Base-by-base conservation (phyloP, 306 rosid species). In the Prunus mira region DNA sequence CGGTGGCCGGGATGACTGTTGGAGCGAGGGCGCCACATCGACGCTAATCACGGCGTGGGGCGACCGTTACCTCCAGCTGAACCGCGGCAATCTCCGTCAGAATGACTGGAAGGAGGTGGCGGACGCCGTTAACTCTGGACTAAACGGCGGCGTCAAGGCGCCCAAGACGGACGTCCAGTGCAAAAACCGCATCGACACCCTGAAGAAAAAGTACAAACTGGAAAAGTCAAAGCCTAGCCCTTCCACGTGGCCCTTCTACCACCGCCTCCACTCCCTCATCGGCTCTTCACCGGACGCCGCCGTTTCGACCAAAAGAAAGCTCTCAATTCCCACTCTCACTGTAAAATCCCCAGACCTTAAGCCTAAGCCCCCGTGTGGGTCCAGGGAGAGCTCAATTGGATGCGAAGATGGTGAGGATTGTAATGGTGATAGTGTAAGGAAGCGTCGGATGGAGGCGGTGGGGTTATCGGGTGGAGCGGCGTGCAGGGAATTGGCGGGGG, bases 71-170 rank as follows among this genome's bases (percentile, higher is more conserved):
- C 58, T 84, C 71, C 85, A 61, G 19, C 76, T 84, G 41, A 82
- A 82, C 80, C 84, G 87, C 22, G 85, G 91, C 12, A 80, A 82
- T 56, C 91, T 87, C 84, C 86, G 88, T 54, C 91, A 77, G 71
- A 77, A 82, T 60, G 88, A 87, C 78, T 87, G 90, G 90, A 75
- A 80, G 73, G 88, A 84, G 41, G 84, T 87, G 17, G 82, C 90
- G 28, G 84, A 50, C 63, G 73, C 81, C 43, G 86, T 87, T 12
- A 81, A 84, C 67, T 51, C 51, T 54, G 55, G 74, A 24, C 76
- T 66, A 9, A 41, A 69, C 78, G 83, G 76, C 80, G 88, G 76
- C 70, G 74, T 30, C 34, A 83, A 74, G 65, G 61, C 89, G 64
- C 32, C n/a, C 63, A 70, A 34, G 70, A 84, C 87, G 41, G 80